A percentile compares a stretch with the other conserved stretches of the same genome.
phyloP scores from a whole-genome alignment of 2,329 filamentous ascomycete genomes.

The Epichloe elymi region DNA sequence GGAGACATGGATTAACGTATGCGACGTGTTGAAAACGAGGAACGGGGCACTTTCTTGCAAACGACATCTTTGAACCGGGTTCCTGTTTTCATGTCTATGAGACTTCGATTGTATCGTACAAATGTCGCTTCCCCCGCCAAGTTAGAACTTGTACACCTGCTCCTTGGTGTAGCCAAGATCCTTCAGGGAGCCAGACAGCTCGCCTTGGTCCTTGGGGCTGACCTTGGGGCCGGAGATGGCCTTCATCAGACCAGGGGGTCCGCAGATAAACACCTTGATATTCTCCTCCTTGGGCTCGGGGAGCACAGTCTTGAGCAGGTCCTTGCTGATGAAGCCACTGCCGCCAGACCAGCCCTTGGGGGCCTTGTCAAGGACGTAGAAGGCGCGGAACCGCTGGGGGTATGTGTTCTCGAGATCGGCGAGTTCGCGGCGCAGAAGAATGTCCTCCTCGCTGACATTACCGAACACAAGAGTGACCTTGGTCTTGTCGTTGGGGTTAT shows the following conservation, averaged over 20 bases:
- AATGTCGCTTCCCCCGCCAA: not conserved
- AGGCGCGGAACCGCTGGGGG: slow-evolving; percentile 87
- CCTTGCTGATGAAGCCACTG: slow-evolving; percentile 77
- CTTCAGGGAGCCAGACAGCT: slow-evolving; percentile 68
- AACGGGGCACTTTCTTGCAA: too few relatives aligned
- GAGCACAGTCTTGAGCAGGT: slow-evolving; percentile 85
- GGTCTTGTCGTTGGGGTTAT: slow-evolving; percentile 91
- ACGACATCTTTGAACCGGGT: too few relatives aligned
- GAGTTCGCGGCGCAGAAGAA: slow-evolving; percentile 77
- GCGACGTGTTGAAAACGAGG: too few relatives aligned
- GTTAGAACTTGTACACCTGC: slow-evolving; percentile 89
- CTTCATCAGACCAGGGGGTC: slow-evolving; percentile 91
- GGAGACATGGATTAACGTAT: too few relatives aligned
- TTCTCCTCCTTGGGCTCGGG: slow-evolving; percentile 85
- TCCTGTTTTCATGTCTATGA: too few relatives aligned
- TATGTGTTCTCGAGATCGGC: slow-evolving; percentile 85
- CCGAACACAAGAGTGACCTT: slow-evolving; percentile 94
- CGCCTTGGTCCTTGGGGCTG: slow-evolving; percentile 87
- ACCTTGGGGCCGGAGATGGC: slow-evolving; percentile 81
- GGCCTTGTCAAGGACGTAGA: slow-evolving; percentile 83
- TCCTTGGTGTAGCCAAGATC: slow-evolving; percentile 59
- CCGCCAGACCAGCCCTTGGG: slow-evolving; percentile 64
- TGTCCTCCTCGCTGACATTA: slow-evolving; percentile 81
- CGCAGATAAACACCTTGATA: slow-evolving; percentile 94
- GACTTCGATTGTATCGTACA: too few relatives aligned